Evolutionary conservation across 139 green algal species (phyloP), one percentile per base, ranked within the genome.

Genomic region (Chara braunii): DNA sequence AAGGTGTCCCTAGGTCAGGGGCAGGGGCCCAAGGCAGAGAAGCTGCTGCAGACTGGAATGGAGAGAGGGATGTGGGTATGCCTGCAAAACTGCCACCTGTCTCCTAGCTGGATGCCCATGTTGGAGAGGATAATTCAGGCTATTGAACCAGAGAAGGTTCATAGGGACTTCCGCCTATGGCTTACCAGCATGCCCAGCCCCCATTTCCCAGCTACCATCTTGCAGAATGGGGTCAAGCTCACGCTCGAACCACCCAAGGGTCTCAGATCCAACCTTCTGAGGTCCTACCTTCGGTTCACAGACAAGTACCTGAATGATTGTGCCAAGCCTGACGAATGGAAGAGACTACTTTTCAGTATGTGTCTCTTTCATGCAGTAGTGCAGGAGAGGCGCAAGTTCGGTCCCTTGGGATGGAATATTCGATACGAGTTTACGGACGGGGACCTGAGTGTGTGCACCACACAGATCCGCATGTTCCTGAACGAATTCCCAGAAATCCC

Each of bases 191-290:
- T 89, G 81, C 85, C 85, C 45, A 63, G 40, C 34, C 81, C 83
- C 0, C 44, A 79, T 45, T 91, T 91, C 80, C 85, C 85, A 1
- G 83, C 85, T 28, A 57, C 71, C 24, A 87, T 91, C 64, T 75
- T 91, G n/a, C 77, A 85, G 53, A 81, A 86, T 59, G 84, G 86
- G 48, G 72, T 93, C 37, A 93, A 93, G 78, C 89, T 93, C 84
- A 90, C 85, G 1, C 74, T 89, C 60, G 86, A 93, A 81, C 85
- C 86, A 7, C 86, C 86, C 34, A 87, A 86, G 83, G 74, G 75
- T 34, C 48, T 82, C 22, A 80, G 77, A 57, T 36, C 23, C 57
- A 82, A 82, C 75, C 54, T 82, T 3, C 35, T 35, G 24, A 52
- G 75, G 24, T 67, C 63, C 4, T 82, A 70, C 75, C 36, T 24